Percentiles rank a stretch among this genome's conserved stretches.
Conservation (phyloP, 2,329 filamentous ascomycete genomes). For the Monosporascus sp. region DNA sequence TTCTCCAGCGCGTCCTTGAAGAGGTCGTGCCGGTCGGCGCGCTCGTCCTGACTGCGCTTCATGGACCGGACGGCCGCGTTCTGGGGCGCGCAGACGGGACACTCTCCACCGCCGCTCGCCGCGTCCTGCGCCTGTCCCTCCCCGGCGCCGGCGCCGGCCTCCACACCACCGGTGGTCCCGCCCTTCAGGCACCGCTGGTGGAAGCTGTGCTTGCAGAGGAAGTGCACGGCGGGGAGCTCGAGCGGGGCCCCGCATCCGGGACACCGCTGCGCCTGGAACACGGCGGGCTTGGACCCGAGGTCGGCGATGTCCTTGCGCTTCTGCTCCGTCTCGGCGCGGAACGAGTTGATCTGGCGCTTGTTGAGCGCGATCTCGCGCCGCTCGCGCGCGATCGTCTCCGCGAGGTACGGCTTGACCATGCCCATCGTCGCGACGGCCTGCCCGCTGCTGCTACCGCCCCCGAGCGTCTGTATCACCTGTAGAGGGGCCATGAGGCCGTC, state of each 20-base stretch:
- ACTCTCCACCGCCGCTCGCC: slow-evolving; percentile 63
- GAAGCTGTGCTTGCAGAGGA: slow-evolving; percentile 95
- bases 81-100: slow-evolving; percentile 75
- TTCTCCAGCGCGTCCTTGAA: slow-evolving; percentile 73
- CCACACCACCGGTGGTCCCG: background rate
- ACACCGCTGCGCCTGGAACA: slow-evolving; percentile 88
- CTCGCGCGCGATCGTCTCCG: slow-evolving; percentile 83
- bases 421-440: slow-evolving; percentile 84
- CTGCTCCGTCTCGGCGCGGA: slow-evolving; percentile 74
- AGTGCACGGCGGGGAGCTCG: slow-evolving; percentile 88
- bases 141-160: slow-evolving; percentile 30
- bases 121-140: slow-evolving; percentile 17
- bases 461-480: slow-evolving; percentile 89
- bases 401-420: slow-evolving; percentile 89
- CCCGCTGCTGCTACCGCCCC: slow-evolving; percentile 11
- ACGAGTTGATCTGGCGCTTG: slow-evolving; percentile 73
- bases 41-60: slow-evolving; percentile 78
- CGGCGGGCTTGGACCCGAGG: slow-evolving; percentile 70
- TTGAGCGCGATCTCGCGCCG: slow-evolving; percentile 78
- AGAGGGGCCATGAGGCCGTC: slow-evolving; percentile 92
- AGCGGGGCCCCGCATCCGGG: slow-evolving; percentile 72
- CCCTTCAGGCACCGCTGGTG: slow-evolving; percentile 80
- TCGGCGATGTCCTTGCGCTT: slow-evolving; percentile 76
- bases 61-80: slow-evolving; percentile 89
- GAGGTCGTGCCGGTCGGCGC: slow-evolving; percentile 79